Evolutionary conservation across 2,329 filamentous ascomycete genomes (phyloP), one percentile per base, ranked within the genome.

Genomic region (Cyphellophora attinorum): DNA sequence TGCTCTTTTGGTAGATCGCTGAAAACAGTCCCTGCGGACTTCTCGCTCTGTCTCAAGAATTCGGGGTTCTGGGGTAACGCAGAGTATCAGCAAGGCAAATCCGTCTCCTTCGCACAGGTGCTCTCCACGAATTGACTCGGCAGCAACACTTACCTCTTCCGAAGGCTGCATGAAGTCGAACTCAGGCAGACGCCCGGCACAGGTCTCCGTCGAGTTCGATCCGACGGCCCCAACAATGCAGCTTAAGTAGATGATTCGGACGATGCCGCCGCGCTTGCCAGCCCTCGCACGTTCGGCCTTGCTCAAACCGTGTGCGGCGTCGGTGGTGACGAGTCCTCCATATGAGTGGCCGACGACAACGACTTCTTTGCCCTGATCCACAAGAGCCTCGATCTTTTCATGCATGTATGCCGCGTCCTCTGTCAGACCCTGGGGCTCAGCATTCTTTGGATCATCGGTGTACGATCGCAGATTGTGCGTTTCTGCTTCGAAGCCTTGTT

Each of bases 271-370:
- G 15, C 45, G 45, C 34, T 53, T 52, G 1, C 54, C 54, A 15
- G 46, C 35, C 32, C 37, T 37, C 29, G 41, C 37, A 14, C 51
- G 45, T 23, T 54, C 54, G 27, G 43, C 44, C 31, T 51, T 51
- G 4, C 40, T 44, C 27, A 55, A 38, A 2, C 53, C 58, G 6
- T 42, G 39, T 5, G 57, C 39, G 3, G 51, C 57, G 21, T 47
- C 51, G 15, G 46, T 44, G 1, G 45, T 47, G 4, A 55, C 37
- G 1, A 55, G 43, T n/a, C 56, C 57, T 13, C 51, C 48, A 49
- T 59, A 62, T 14, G 56, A 59, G 35, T 62, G 58, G 17, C 51
- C 42, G 4, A 59, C 38, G 10, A 61, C 42, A 6, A 61, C 31
- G 5, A 60, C 55, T 25, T 60, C 52, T 19, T 56, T 57, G 8